A percentile compares a stretch with the other conserved stretches of the same genome.
These are phyloP conservation scores for Paralagenidium karlingii DNA, from an alignment of 352 stramenopile species.

Conservation along the genomic window DNA sequence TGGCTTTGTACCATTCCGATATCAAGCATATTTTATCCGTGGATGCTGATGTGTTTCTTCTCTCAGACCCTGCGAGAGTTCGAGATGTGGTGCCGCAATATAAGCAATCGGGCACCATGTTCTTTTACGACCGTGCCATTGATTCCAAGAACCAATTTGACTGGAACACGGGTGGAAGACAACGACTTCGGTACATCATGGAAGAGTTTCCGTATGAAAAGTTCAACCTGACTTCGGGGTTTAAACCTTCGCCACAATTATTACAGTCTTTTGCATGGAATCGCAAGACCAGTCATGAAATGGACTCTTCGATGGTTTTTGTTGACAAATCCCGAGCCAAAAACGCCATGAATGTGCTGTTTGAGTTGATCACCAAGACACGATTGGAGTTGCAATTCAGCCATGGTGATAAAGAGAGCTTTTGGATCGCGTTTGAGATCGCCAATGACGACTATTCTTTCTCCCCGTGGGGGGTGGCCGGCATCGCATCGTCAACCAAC, in stretches of 20 bases:
- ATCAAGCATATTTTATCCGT: conserved; percentile 34
- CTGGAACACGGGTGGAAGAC: background rate
- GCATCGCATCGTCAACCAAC: conserved; percentile 19
- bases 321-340: conserved; percentile 39
- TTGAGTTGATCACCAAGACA: conserved; percentile 46
- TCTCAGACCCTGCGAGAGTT: conserved; percentile 16
- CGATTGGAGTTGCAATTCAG: conserved; percentile 51
- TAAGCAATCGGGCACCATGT: conserved; percentile 4
- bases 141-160: background rate
- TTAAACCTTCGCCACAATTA: conserved; percentile 13
- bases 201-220: conserved; percentile 4
- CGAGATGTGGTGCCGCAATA: conserved; percentile 10
- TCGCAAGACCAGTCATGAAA: conserved; percentile 33
- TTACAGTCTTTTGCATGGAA: conserved; percentile 25
- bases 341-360: conserved; percentile 42
- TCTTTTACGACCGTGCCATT: conserved; percentile 7
- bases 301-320: conserved; percentile 59
- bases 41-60: conserved; percentile 25
- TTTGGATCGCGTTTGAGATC: conserved; percentile 36
- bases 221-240: conserved; percentile 2
- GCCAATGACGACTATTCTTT: conserved; percentile 32
- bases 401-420: conserved; percentile 31
- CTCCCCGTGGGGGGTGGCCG: conserved; percentile 20
- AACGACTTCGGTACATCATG: conserved; percentile 1
- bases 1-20: conserved; percentile 27